Percentiles rank a stretch among this genome's conserved stretches.
Evolutionary conservation across 108 stramenopile genomes (phyloP).

Genomic region (Cyclotella choctawhatcheeana): DNA sequence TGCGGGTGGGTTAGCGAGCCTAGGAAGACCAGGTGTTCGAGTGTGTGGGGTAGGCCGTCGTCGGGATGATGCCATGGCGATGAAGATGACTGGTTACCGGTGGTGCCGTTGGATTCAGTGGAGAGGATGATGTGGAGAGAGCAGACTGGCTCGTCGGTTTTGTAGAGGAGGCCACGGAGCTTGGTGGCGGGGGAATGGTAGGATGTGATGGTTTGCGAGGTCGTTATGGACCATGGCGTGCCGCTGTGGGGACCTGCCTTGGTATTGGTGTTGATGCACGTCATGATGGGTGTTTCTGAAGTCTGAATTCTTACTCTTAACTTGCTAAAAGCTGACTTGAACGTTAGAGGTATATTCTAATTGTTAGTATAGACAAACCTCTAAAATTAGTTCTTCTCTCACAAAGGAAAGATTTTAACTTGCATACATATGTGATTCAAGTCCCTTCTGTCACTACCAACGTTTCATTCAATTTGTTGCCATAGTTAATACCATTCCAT

Average conservation of each 20-base stretch:
- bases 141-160: constrained; percentile 51
- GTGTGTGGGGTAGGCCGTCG: constrained; percentile 55
- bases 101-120: constrained; percentile 50
- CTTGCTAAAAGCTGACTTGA: no score
- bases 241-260: constrained; percentile 44
- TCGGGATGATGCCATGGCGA: constrained; percentile 53
- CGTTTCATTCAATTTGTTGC: no score
- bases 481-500: no score
- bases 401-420: no score
- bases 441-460: no score
- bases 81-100: background rate
- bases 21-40: constrained; percentile 55
- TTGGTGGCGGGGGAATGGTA: constrained; percentile 41
- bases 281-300: no score
- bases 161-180: constrained; percentile 39
- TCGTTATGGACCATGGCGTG: constrained; percentile 37
- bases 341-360: no score
- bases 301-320: no score
- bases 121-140: constrained; percentile 49
- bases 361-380: no score
- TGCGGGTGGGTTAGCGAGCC: constrained; percentile 49
- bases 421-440: no score
- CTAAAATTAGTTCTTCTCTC: no score
- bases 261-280: no score
- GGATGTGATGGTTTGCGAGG: constrained; percentile 24